phyloP scores from a whole-genome alignment of 805 yeast species.

The Geotrichum ghanense region DNA sequence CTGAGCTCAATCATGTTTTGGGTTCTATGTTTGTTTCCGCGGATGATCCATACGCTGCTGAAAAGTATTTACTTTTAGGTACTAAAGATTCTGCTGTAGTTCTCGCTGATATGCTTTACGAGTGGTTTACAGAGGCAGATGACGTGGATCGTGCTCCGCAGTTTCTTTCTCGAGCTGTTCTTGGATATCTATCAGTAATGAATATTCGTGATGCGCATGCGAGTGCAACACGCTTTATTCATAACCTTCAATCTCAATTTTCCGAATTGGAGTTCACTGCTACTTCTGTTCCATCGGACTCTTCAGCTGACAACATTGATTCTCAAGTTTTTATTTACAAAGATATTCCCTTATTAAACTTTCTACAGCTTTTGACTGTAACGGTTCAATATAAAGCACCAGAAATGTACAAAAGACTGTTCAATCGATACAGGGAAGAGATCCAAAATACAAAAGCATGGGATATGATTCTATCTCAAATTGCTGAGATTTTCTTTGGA shows the following conservation, averaged over 20 bases:
- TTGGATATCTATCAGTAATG: slow-evolving; percentile 61
- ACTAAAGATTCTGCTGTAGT: slow-evolving; percentile 37
- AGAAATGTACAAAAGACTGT: slow-evolving; percentile 43
- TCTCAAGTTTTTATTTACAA: slow-evolving; percentile 33
- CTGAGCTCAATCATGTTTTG: slow-evolving; percentile 58
- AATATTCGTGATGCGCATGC: slow-evolving; percentile 50
- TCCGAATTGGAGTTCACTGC: slow-evolving; percentile 11
- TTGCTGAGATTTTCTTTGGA: slow-evolving; percentile 55
- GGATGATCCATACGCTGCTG: slow-evolving; percentile 52
- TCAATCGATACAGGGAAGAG: slow-evolving; percentile 33
- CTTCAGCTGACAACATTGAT: slow-evolving; percentile 12
- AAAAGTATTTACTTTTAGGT: slow-evolving; percentile 59
- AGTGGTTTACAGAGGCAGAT: slow-evolving; percentile 32
- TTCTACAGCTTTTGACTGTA: slow-evolving; percentile 52
- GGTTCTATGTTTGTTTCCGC: slow-evolving; percentile 48
- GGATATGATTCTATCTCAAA: slow-evolving; percentile 35
- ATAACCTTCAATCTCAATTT: slow-evolving; percentile 18
- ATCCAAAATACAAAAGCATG: slow-evolving; percentile 28
- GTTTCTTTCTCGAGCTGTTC: slow-evolving; percentile 46
- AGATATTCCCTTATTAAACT: slow-evolving; percentile 42
- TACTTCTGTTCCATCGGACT: slow-evolving; percentile 11
- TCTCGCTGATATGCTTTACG: slow-evolving; percentile 37
- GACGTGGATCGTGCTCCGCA: slow-evolving; percentile 22
- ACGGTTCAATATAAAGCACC: slow-evolving; percentile 45
- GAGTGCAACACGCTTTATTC: slow-evolving; percentile 30